Percentiles rank a stretch among this genome's conserved stretches.
These are phyloP conservation scores for Rhodamnia argentea DNA, from an alignment of 345 rosid species.

Conservation along the genomic window DNA sequence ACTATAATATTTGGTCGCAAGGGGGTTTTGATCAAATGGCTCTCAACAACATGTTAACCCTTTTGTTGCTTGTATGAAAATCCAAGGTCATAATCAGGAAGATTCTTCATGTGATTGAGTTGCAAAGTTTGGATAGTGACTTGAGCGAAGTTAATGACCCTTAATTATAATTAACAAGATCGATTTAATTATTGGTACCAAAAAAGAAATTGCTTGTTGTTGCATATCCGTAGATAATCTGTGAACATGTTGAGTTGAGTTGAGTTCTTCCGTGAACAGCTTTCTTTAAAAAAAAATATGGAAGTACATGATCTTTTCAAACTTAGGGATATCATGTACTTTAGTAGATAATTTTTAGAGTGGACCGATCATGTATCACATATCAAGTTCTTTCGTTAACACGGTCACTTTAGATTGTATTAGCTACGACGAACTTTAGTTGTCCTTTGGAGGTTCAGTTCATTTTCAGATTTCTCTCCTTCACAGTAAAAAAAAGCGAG, in stretches of 20 bases:
- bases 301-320: not conserved
- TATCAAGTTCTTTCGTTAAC: not conserved
- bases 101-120: slow-evolving; percentile 57
- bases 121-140: not conserved
- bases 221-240: not conserved
- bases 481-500: not conserved
- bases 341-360: not conserved
- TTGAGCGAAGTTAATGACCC: not conserved
- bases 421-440: not conserved
- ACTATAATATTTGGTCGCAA: not conserved
- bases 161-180: not conserved
- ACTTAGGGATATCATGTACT: not conserved
- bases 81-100: slow-evolving; percentile 30
- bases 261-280: not conserved
- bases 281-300: not conserved
- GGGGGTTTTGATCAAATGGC: not conserved
- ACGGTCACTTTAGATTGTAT: not conserved
- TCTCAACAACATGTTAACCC: slow-evolving; percentile 1
- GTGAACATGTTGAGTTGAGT: not conserved
- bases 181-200: not conserved
- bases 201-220: not conserved
- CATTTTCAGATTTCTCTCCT: not conserved
- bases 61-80: slow-evolving; percentile 14
- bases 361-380: not conserved
- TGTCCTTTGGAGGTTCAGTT: not conserved